A percentile compares a stretch with the other conserved stretches of the same genome.
These are phyloP conservation scores for Leccinum fuscescens DNA, from an alignment of 1,284 basidiomycete species.

Conservation along the genomic window DNA sequence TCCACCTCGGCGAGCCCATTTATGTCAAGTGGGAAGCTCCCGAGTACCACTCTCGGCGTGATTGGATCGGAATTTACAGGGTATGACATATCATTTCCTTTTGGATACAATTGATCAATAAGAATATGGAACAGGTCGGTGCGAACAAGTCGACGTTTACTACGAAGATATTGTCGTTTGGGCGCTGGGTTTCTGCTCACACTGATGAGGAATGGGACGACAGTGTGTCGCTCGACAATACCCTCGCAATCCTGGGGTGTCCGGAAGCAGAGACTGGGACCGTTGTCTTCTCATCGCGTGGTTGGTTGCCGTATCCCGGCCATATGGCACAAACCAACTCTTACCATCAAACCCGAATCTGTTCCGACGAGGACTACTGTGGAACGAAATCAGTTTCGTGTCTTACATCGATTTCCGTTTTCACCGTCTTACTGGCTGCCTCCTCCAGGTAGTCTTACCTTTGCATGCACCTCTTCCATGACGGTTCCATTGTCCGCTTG, in stretches of 20 bases:
- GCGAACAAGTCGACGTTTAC: constrained; percentile 83
- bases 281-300: constrained; percentile 61
- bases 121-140: constrained; percentile 57
- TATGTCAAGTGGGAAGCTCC: constrained; percentile 87
- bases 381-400: constrained; percentile 63
- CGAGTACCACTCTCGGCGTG: constrained; percentile 83
- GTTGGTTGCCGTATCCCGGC: constrained; percentile 51
- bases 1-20: constrained; percentile 91
- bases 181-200: constrained; percentile 91
- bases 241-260: constrained; percentile 35
- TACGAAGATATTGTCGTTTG: constrained; percentile 84
- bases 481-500: constrained; percentile 65
- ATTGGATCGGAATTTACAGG: constrained; percentile 96
- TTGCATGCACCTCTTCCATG: constrained; percentile 62
- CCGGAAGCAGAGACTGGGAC: constrained; percentile 58
- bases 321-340: constrained; percentile 46
- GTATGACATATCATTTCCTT: constrained; percentile 35
- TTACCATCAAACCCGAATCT: constrained; percentile 36
- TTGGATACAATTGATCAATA: constrained; percentile 4
- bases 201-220: constrained; percentile 89
- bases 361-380: constrained; percentile 48
- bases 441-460: constrained; percentile 45
- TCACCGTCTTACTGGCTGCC: constrained; percentile 7
- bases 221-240: constrained; percentile 64
- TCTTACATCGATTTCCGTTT: neutral